These are phyloP conservation scores for Cenococcum geophilum DNA, from an alignment of 495 filamentous ascomycete species.

Conservation along the genomic window DNA sequence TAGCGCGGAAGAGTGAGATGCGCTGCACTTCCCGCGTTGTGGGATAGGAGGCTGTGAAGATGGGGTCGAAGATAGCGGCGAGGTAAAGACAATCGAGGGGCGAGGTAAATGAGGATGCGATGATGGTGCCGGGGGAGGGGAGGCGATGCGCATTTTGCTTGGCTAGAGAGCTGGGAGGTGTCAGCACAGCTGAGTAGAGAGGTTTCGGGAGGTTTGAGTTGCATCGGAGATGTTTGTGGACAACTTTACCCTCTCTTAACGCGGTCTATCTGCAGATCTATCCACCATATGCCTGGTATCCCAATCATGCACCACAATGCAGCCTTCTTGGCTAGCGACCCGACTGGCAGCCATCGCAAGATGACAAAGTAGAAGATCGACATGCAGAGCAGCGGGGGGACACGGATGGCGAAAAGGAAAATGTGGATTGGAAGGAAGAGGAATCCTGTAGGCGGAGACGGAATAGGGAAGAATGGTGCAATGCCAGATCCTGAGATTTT, in stretches of 20 bases:
- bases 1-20: conserved; percentile 68
- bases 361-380: conserved; percentile 67
- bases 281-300: conserved; percentile 92
- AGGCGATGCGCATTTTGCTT: conserved; percentile 54
- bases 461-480: conserved; percentile 84
- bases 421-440: conserved; percentile 54
- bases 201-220: neutral
- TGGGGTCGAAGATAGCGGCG: conserved; percentile 91
- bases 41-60: conserved; percentile 83
- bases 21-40: conserved; percentile 62
- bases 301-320: conserved; percentile 79
- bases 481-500: conserved; percentile 73
- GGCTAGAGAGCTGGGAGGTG: conserved; percentile 46
- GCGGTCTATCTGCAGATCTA: conserved; percentile 91
- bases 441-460: conserved; percentile 52
- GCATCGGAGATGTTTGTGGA: neutral
- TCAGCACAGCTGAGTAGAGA: neutral
- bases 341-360: conserved; percentile 82
- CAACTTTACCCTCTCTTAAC: conserved; percentile 71
- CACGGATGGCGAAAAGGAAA: conserved; percentile 72
- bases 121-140: conserved; percentile 68
- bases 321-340: conserved; percentile 69
- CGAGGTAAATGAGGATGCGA: conserved; percentile 84
- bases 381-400: conserved; percentile 68
- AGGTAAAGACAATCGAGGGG: conserved; percentile 92